Conservation (phyloP, 768 basidiomycete species). For the Suillus decipiens region DNA sequence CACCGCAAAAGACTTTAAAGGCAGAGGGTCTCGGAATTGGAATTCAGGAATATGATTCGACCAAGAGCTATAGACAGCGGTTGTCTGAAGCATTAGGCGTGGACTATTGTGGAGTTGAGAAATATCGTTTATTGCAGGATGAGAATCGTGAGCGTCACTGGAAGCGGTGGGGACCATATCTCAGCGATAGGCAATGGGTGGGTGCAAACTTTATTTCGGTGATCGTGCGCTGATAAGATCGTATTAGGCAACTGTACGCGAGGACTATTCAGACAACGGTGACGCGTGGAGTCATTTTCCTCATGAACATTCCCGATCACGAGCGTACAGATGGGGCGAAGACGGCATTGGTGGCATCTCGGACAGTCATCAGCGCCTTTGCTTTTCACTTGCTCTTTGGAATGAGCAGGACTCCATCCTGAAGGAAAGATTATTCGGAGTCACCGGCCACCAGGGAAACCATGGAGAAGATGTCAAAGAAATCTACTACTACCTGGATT, state of each 20-base stretch:
- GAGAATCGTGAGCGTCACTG: conserved; percentile 82
- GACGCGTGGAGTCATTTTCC: conserved; percentile 97
- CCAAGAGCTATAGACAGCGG: conserved; percentile 58
- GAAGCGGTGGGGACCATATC: conserved; percentile 99
- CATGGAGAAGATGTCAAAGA: conserved; percentile 99
- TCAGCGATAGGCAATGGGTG: conserved; percentile 98
- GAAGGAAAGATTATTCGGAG: conserved; percentile 95
- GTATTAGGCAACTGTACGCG: conserved; percentile 90
- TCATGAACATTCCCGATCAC: conserved; percentile 88
- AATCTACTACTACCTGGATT: conserved; percentile 97
- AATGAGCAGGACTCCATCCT: conserved; percentile 93
- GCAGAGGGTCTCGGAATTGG: conserved; percentile 19
- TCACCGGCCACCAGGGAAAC: conserved; percentile 96
- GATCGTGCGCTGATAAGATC: neutral
- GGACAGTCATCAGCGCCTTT: conserved; percentile 94
- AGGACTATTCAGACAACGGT: conserved; percentile 96
- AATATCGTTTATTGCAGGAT: conserved; percentile 83
- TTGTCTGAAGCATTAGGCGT: conserved; percentile 63
- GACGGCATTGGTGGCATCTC: conserved; percentile 97
- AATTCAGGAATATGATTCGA: conserved; percentile 16
- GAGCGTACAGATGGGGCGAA: conserved; percentile 98
- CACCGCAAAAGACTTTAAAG: conserved; percentile 51
- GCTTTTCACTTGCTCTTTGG: conserved; percentile 91
- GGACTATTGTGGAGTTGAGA: conserved; percentile 81
- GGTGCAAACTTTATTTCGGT: conserved; percentile 22